Percentiles rank a stretch among this genome's conserved stretches.
Conservation (phyloP, 441 rosid species). For the Kokia cookei region DNA sequence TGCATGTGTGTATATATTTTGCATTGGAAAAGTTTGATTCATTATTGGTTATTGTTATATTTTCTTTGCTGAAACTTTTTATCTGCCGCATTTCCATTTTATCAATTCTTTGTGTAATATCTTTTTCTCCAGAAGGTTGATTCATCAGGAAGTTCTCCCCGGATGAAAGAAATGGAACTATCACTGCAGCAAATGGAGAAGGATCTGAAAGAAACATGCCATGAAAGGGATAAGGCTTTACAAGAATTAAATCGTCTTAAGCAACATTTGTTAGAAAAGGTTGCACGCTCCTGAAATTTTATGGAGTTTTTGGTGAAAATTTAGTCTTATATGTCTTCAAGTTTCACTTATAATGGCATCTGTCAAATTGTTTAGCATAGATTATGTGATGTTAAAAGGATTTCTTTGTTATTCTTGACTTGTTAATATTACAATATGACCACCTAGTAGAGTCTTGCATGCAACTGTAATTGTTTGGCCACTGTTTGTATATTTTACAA, state of each 20-base stretch:
- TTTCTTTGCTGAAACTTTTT: background rate
- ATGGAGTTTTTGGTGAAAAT: background rate
- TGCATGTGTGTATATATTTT: background rate
- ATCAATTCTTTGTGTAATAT: background rate
- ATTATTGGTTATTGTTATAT: background rate
- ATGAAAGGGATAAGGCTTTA: slow-evolving; percentile 75
- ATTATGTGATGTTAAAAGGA: background rate
- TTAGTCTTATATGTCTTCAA: background rate
- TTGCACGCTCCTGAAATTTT: slow-evolving; percentile 20
- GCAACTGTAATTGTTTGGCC: background rate
- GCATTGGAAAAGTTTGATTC: background rate
- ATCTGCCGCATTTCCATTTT: background rate
- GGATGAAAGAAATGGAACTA: slow-evolving; percentile 61
- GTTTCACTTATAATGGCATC: background rate
- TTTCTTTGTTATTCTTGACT: background rate
- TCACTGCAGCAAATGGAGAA: slow-evolving; percentile 54
- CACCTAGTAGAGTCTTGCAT: background rate
- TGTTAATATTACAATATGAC: background rate
- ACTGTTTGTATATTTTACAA: background rate
- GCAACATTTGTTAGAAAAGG: slow-evolving; percentile 95
- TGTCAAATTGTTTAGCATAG: background rate
- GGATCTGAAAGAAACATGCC: slow-evolving; percentile 52
- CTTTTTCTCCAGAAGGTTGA: slow-evolving; percentile 28
- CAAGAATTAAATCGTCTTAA: slow-evolving; percentile 79
- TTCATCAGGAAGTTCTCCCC: slow-evolving; percentile 37